Evolutionary conservation across 139 green algal species (phyloP).

Genomic region (Chlorella sp.): DNA sequence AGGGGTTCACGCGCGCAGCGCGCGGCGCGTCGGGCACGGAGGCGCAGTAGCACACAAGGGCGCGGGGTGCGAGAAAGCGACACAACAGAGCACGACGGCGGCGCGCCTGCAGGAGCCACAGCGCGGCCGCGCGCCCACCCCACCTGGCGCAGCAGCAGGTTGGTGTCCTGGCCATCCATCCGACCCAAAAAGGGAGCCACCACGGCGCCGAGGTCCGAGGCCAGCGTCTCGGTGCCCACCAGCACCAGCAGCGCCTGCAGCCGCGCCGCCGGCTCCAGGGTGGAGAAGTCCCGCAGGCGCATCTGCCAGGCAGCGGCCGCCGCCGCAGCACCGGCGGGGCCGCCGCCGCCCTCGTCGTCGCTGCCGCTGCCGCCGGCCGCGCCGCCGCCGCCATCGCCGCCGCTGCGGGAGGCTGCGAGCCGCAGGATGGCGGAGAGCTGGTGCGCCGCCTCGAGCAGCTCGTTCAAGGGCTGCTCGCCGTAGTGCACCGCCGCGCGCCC

Average conservation of each 20-base stretch:
- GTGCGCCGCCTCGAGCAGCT: not conserved
- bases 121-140: too few species aligned
- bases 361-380: slow-evolving; percentile 6
- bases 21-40: too few species aligned
- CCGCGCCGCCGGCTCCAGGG: not conserved
- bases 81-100: not conserved
- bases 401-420: slow-evolving; percentile 1
- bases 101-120: not conserved
- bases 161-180: not conserved
- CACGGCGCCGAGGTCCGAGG: not conserved
- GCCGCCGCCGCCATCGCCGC: not conserved
- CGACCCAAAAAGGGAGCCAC: slow-evolving; percentile 21
- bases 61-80: too few species aligned
- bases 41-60: too few species aligned
- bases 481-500: slow-evolving; percentile 4
- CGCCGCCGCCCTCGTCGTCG: not conserved
- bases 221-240: slow-evolving; percentile 19
- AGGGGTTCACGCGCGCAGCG: too few species aligned
- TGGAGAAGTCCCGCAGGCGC: slow-evolving; percentile 9
- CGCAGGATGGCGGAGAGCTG: slow-evolving; percentile 11
- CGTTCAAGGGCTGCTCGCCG: not conserved
- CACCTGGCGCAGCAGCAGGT: slow-evolving; percentile 19
- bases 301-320: slow-evolving; percentile 8
- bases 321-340: too few species aligned
- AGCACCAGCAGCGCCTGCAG: slow-evolving; percentile 23